Evolutionary conservation across 73 alveolate species (phyloP).

Genomic region (Uronychia setigera): DNA sequence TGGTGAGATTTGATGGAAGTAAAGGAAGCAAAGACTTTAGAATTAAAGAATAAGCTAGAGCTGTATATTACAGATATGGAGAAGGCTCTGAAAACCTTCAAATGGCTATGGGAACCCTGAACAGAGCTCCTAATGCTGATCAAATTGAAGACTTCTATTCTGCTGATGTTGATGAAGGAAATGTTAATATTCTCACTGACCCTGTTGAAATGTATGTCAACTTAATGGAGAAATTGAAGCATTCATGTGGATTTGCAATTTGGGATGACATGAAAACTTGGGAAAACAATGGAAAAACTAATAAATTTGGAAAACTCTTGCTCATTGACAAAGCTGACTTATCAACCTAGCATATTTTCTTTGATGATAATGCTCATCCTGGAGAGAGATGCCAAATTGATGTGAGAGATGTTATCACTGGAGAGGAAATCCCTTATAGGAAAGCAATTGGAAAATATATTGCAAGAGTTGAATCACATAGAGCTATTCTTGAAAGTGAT

Average conservation of each 20-base stretch:
- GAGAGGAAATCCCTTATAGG: constrained; percentile 76
- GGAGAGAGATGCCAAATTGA: constrained; percentile 79
- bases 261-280: constrained; percentile 84
- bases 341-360: constrained; percentile 90
- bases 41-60: constrained; percentile 75
- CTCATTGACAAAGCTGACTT: constrained; percentile 91
- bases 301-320: constrained; percentile 80
- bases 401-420: constrained; percentile 88
- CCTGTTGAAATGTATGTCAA: constrained; percentile 73
- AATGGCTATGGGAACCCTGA: constrained; percentile 79
- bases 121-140: constrained; percentile 73
- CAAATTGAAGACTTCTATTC: constrained; percentile 74
- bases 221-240: constrained; percentile 76
- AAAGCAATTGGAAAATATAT: constrained; percentile 86
- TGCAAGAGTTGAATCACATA: constrained; percentile 89
- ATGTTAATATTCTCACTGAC: constrained; percentile 77
- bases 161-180: constrained; percentile 82
- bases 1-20: constrained; percentile 94
- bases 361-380: constrained; percentile 94
- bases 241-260: constrained; percentile 82
- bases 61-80: constrained; percentile 75
- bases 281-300: constrained; percentile 55
- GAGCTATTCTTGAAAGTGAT: constrained; percentile 94
- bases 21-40: constrained; percentile 89
- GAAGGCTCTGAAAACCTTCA: constrained; percentile 61